Evolutionary conservation across 1,284 basidiomycete genomes (phyloP).

Genomic region (Ceratobasidium sp.): DNA sequence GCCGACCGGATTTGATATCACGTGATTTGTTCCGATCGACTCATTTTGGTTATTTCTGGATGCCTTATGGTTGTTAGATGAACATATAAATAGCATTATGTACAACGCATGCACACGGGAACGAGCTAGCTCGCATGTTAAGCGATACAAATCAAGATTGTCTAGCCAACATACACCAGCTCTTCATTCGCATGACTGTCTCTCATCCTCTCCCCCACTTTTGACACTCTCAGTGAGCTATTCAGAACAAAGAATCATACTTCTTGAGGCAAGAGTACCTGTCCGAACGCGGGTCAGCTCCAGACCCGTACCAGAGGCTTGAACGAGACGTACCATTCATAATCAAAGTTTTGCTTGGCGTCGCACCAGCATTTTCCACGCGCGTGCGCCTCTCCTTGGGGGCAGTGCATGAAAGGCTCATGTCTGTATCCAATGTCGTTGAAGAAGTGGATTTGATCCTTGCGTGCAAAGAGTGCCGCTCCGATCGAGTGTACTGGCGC

Average conservation of each 20-base stretch:
- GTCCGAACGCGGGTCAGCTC: conserved; percentile 64
- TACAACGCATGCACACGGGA: neutral
- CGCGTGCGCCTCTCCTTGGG: conserved; percentile 59
- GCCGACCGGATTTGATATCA: conserved; percentile 6
- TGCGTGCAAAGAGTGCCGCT: conserved; percentile 71
- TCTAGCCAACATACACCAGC: conserved; percentile 6
- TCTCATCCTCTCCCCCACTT: neutral
- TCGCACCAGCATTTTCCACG: conserved; percentile 56
- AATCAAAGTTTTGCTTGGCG: conserved; percentile 43
- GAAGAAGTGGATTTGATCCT: conserved; percentile 80
- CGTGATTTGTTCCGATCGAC: conserved; percentile 9
- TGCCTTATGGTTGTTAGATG: too few species aligned
- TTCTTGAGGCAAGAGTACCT: conserved; percentile 78
- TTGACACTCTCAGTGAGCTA: neutral
- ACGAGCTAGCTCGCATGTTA: conserved; percentile 5
- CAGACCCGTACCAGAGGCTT: conserved; percentile 5
- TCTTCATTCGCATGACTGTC: neutral
- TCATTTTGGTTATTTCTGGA: neutral
- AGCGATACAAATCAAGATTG: neutral
- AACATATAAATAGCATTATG: conserved; percentile 16
- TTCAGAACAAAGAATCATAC: conserved; percentile 67
- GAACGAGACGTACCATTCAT: conserved; percentile 42
- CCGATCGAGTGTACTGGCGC: conserved; percentile 87
- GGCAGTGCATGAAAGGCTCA: conserved; percentile 69
- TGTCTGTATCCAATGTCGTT: conserved; percentile 65